A percentile compares a stretch with the other conserved stretches of the same genome.
phyloP scores from a whole-genome alignment of 495 filamentous ascomycete species.

The Xylaria scruposa region DNA sequence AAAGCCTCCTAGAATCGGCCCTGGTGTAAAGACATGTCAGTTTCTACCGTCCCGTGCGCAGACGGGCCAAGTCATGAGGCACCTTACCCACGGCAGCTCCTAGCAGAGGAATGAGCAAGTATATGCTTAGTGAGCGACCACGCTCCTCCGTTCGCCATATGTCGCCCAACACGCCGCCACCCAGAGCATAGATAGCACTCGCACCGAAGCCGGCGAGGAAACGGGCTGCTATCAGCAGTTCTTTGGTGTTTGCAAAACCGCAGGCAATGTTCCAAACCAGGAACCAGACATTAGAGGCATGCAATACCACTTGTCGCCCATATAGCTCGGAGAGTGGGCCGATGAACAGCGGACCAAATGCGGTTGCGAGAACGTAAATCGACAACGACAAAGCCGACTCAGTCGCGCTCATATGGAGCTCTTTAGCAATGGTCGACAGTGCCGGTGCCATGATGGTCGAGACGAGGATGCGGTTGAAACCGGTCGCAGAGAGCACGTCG shows the following conservation, averaged over 20 bases:
- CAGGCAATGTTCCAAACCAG: slow-evolving; percentile 57
- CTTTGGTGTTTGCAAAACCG: slow-evolving; percentile 51
- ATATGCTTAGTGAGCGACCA: slow-evolving; percentile 57
- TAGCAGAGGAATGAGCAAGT: slow-evolving; percentile 55
- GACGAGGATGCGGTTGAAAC: slow-evolving; percentile 70
- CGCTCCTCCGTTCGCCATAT: slow-evolving; percentile 52
- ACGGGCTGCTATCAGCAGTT: slow-evolving; percentile 58
- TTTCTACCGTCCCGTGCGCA: slow-evolving; percentile 51
- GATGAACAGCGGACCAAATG: slow-evolving; percentile 65
- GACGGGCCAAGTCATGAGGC: background rate
- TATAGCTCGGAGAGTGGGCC: slow-evolving; percentile 67
- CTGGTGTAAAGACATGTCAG: slow-evolving; percentile 52
- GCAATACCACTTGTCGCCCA: slow-evolving; percentile 57
- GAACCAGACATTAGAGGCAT: slow-evolving; percentile 53
- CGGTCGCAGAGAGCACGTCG: slow-evolving; percentile 53
- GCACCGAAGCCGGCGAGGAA: slow-evolving; percentile 58
- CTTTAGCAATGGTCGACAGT: slow-evolving; percentile 55
- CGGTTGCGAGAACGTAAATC: slow-evolving; percentile 59
- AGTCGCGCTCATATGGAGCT: slow-evolving; percentile 58
- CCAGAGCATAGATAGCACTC: slow-evolving; percentile 55
- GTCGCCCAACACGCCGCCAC: slow-evolving; percentile 61
- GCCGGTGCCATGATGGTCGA: slow-evolving; percentile 74
- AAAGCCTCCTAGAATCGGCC: slow-evolving; percentile 66
- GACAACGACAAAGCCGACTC: slow-evolving; percentile 44
- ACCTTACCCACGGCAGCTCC: slow-evolving; percentile 49